Percentiles rank a stretch among this genome's conserved stretches.
These are phyloP conservation scores for Yamadazyma sp. DNA, from an alignment of 805 yeast species.

Conservation along the genomic window DNA sequence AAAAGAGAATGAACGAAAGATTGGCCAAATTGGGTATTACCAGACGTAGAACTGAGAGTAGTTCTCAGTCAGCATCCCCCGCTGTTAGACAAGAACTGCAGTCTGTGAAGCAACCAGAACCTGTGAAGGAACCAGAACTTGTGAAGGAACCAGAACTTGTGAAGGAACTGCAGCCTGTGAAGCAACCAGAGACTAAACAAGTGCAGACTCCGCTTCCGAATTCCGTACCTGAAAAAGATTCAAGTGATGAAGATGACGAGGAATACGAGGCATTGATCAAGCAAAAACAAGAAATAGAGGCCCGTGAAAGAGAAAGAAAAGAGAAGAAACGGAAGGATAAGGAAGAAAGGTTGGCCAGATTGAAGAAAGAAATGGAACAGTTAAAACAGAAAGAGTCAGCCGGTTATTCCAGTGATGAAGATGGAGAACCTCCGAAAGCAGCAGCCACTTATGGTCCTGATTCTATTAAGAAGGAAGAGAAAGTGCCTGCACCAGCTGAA, in stretches of 20 bases:
- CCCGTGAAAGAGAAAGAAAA: slow-evolving; percentile 42
- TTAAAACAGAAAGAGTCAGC: slow-evolving; percentile 39
- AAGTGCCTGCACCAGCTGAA: background rate
- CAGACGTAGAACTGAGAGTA: slow-evolving; percentile 29
- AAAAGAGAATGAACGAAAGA: slow-evolving; percentile 77
- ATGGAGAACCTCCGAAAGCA: slow-evolving; percentile 11
- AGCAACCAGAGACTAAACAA: slow-evolving; percentile 9
- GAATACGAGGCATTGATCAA: slow-evolving; percentile 50
- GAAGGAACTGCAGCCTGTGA: slow-evolving; percentile 7
- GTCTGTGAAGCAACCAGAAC: background rate
- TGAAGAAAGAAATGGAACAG: slow-evolving; percentile 60
- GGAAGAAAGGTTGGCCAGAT: slow-evolving; percentile 57
- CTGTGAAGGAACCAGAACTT: slow-evolving; percentile 1
- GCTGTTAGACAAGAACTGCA: background rate
- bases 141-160: slow-evolving; percentile 12
- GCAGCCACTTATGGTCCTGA: slow-evolving; percentile 22
- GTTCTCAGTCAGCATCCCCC: background rate
- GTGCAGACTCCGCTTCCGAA: no score
- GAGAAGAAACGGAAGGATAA: slow-evolving; percentile 55
- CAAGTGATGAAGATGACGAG: slow-evolving; percentile 38
- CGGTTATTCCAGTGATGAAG: slow-evolving; percentile 16
- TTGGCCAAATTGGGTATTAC: slow-evolving; percentile 77
- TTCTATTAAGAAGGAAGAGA: slow-evolving; percentile 4
- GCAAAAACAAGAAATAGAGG: slow-evolving; percentile 46
- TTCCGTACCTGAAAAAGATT: slow-evolving; percentile 8